Evolutionary conservation across 1,139 yeast genomes (phyloP).

Genomic region (Candida sojae): DNA sequence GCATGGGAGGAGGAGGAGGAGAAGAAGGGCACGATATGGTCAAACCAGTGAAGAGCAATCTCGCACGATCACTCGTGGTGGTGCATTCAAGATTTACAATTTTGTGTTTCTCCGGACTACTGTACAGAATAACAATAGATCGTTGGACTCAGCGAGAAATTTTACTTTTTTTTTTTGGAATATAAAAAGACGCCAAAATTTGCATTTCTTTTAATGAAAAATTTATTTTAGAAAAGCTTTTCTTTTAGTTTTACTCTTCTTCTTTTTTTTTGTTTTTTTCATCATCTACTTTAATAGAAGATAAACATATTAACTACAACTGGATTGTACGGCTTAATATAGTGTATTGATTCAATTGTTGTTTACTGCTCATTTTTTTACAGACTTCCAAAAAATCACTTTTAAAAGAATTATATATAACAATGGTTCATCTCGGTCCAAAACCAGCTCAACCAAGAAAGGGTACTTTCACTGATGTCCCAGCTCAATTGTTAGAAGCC

Average conservation of each 20-base stretch:
- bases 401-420: conserved; percentile 4
- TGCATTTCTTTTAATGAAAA: neutral
- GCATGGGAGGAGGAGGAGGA: too few relatives aligned
- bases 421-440: conserved; percentile 84
- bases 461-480: conserved; percentile 77
- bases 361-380: neutral
- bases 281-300: neutral
- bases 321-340: neutral
- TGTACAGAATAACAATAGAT: neutral
- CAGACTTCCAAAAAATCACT: neutral
- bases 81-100: too few relatives aligned
- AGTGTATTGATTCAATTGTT: neutral
- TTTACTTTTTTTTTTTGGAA: neutral
- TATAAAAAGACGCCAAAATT: neutral
- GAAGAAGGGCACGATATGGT: too few relatives aligned
- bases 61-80: too few relatives aligned
- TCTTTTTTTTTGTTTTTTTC: neutral
- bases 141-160: neutral
- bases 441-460: conserved; percentile 81
- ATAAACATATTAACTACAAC: conserved; percentile 1
- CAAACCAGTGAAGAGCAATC: too few relatives aligned
- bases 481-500: conserved; percentile 61
- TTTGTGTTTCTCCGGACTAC: conserved; percentile 3
- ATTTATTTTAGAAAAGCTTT: neutral
- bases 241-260: neutral